Percentiles rank a stretch among this genome's conserved stretches.
These are phyloP conservation scores for Blastomyces emzantsi DNA, from an alignment of 2,329 filamentous ascomycete genomes.

Conservation along the genomic window DNA sequence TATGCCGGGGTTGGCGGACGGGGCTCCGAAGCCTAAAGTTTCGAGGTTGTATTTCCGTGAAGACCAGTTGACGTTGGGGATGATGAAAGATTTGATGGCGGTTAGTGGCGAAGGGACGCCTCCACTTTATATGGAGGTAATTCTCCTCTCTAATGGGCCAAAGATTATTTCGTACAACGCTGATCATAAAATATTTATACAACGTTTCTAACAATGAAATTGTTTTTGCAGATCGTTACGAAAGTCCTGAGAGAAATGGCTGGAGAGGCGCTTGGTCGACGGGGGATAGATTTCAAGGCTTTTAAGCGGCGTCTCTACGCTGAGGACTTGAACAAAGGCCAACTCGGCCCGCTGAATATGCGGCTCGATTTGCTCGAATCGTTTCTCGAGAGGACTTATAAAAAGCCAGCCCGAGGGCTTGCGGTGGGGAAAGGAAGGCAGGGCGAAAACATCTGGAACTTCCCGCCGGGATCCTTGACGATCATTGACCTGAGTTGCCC, in stretches of 20 bases:
- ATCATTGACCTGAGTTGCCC: slow-evolving; percentile 67
- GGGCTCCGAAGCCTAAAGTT: slow-evolving; percentile 33
- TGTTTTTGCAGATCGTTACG: slow-evolving; percentile 29
- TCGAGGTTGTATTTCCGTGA: slow-evolving; percentile 40
- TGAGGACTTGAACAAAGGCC: slow-evolving; percentile 39
- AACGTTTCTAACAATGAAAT: not conserved
- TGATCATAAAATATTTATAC: slow-evolving; percentile 4
- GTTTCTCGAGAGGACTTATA: slow-evolving; percentile 44
- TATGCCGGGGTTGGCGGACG: slow-evolving; percentile 27
- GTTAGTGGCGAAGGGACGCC: slow-evolving; percentile 32
- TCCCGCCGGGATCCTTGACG: slow-evolving; percentile 45
- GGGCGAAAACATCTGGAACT: slow-evolving; percentile 14
- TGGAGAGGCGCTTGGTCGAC: slow-evolving; percentile 25
- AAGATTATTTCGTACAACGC: not conserved
- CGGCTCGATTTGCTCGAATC: slow-evolving; percentile 55
- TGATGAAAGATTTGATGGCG: slow-evolving; percentile 50
- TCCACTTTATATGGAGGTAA: slow-evolving; percentile 45
- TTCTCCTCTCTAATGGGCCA: not conserved
- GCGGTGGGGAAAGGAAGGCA: slow-evolving; percentile 11
- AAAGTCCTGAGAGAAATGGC: slow-evolving; percentile 46
- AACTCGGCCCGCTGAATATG: slow-evolving; percentile 49
- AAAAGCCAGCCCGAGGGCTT: not conserved
- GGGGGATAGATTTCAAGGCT: slow-evolving; percentile 33
- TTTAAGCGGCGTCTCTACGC: slow-evolving; percentile 34
- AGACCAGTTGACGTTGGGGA: slow-evolving; percentile 42